Percentiles rank a stretch among this genome's conserved stretches.
Evolutionary conservation across 306 rosid species (phyloP).

Genomic region (Carpinus fangiana): DNA sequence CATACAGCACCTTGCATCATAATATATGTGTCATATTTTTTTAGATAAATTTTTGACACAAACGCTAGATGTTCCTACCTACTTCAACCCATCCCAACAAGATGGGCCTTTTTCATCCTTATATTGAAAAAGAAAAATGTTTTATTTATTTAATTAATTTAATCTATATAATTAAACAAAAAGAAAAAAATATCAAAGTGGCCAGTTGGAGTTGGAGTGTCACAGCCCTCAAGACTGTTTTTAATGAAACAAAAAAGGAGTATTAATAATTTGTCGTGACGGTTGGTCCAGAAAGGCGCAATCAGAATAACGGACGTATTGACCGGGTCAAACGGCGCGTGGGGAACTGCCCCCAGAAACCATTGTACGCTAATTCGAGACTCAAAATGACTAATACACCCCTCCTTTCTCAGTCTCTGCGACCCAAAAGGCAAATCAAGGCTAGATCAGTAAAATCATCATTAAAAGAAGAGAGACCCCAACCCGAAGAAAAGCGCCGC

Average conservation of each 20-base stretch:
- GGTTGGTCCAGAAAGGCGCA: neutral
- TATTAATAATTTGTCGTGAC: no score
- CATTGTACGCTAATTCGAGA: no score
- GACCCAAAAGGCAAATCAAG: neutral
- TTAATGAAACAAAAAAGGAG: neutral
- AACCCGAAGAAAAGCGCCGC: neutral
- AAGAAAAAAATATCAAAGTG: neutral
- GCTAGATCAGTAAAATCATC: neutral
- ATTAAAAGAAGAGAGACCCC: neutral
- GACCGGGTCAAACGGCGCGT: conserved; percentile 34
- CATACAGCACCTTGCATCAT: no score
- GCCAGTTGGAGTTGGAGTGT: no score
- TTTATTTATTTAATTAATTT: neutral
- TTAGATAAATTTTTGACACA: no score
- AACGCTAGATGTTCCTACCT: neutral
- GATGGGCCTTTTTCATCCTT: neutral
- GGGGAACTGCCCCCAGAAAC: neutral
- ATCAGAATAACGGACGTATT: neutral
- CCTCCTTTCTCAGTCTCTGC: neutral
- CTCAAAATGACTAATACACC: neutral
- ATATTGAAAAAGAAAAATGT: neutral
- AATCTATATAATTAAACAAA: neutral
- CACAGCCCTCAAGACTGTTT: neutral
- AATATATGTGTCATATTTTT: no score
- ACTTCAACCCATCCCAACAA: conserved; percentile 4